Percentiles rank a stretch among this genome's conserved stretches.
phyloP scores from a whole-genome alignment of 208 protist genomes.

The Acanthamoeba castellanii region DNA sequence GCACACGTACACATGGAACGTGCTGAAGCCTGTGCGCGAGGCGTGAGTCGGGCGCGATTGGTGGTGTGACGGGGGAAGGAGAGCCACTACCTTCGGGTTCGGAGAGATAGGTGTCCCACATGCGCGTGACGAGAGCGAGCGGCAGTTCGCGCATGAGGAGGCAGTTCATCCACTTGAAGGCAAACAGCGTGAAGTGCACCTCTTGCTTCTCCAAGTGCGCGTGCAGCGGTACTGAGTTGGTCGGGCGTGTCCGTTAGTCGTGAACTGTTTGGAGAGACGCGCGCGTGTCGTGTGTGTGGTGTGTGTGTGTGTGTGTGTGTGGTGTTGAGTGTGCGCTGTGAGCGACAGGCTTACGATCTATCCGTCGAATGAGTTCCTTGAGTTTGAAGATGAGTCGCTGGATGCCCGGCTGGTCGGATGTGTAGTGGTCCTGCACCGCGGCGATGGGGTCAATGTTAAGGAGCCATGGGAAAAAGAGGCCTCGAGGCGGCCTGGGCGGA shows the following conservation, averaged over 20 bases:
- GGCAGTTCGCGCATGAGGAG: slow-evolving; percentile 90
- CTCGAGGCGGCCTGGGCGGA: neutral
- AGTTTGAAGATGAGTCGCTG: slow-evolving; percentile 88
- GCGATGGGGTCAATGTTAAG: neutral
- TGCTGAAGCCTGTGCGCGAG: slow-evolving; percentile 78
- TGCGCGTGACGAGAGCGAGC: slow-evolving; percentile 84
- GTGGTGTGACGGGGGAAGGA: no score
- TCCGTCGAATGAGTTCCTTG: slow-evolving; percentile 82
- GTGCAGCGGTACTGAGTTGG: slow-evolving; percentile 75
- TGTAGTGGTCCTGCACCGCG: slow-evolving; percentile 89
- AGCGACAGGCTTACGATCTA: slow-evolving; percentile 77
- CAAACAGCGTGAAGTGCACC: slow-evolving; percentile 87
- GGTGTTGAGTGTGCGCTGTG: neutral
- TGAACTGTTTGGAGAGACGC: no score
- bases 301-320: neutral
- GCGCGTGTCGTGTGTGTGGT: neutral
- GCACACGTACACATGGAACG: slow-evolving; percentile 92
- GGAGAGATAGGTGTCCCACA: slow-evolving; percentile 90
- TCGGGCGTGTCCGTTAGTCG: neutral
- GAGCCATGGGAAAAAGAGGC: neutral
- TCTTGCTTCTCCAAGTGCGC: slow-evolving; percentile 83
- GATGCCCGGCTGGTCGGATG: slow-evolving; percentile 90
- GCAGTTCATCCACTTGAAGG: slow-evolving; percentile 92
- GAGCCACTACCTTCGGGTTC: slow-evolving; percentile 79
- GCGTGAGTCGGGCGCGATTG: neutral